Evolutionary conservation across 495 filamentous ascomycete species (phyloP).

Genomic region (Penicillium simplicissimum): DNA sequence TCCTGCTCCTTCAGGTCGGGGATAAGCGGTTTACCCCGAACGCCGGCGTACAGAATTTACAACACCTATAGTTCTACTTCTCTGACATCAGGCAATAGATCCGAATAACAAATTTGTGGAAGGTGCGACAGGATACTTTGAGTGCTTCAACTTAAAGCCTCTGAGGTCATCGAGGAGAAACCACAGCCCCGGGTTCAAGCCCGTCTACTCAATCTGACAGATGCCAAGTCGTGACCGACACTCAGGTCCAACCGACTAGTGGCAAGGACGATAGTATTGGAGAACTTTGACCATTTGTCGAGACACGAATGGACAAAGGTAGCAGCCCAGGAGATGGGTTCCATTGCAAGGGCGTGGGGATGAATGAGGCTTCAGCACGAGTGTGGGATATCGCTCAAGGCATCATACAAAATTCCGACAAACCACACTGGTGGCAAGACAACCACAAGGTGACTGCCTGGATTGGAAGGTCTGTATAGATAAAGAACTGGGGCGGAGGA

Average conservation of each 20-base stretch:
- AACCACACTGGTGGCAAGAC: not conserved
- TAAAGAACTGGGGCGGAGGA: too few species aligned
- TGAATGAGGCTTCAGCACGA: not conserved
- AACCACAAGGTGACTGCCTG: not conserved
- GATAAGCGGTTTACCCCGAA: not conserved
- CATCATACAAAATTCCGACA: not conserved
- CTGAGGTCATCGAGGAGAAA: not conserved
- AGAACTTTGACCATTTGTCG: too few species aligned
- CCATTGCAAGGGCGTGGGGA: not conserved
- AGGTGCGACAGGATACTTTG: not conserved
- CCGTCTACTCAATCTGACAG: not conserved
- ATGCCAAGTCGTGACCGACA: not conserved
- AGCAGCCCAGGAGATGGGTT: not conserved
- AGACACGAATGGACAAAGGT: not conserved
- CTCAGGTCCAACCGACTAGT: too few species aligned
- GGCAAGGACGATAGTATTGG: too few species aligned
- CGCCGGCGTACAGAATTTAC: not conserved
- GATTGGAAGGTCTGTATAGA: not conserved
- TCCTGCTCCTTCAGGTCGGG: too few species aligned
- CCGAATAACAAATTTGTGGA: not conserved
- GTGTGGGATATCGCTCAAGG: not conserved
- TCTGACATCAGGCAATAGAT: not conserved
- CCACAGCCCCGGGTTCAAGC: not conserved
- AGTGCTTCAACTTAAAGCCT: not conserved
- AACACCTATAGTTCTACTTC: not conserved